Evolutionary conservation across 257 asterid genomes (phyloP), one percentile per base, ranked within the genome.

Genomic region (Rehmannia glutinosa): DNA sequence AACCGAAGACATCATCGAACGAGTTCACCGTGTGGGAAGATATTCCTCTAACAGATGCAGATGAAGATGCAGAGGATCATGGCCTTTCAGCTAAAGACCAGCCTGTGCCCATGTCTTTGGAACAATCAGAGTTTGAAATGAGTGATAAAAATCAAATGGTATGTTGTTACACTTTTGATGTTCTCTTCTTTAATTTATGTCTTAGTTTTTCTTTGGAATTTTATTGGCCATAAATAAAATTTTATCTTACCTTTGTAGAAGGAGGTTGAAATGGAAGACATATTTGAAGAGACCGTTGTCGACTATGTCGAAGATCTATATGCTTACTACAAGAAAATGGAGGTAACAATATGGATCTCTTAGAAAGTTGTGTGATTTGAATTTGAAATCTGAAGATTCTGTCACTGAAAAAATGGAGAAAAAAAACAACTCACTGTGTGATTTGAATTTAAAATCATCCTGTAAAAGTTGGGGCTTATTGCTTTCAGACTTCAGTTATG

Each of bases 241-340:
- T 3, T 32, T 3, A 1, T 32, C 38, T 32, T 32, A 27, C 5
- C 25, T 19, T 45, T 80, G 35, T 19, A 76, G 75, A 27, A 81
- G 89, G 98, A 93, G 81, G 86, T 93, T 7, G 97, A 90, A 46
- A 92, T 92, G 97, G 98, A 86, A 54, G 98, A 93, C 78, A 88
- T 86, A 55, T 84, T 85, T 27, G 95, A 87, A 60, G 96, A 90
- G 67, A 51, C 84, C 6, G 95, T 78, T 25, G 79, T 72, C 4
- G 98, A 93, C n/a, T 93, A 93, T 62, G 83, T 90, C 2, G 91
- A 85, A 16, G 97, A 93, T 70, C 70, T 93, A 8, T 86, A 86
- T 64, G 77, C 88, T 24, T 79, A 77, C 77, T 93, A 90, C 80
- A 90, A 80, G 83, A 86, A 78, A 64, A 75, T 82, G 81, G 99